Base-by-base conservation (phyloP, 2,329 filamentous ascomycete genomes). In the Colletotrichum shisoi region DNA sequence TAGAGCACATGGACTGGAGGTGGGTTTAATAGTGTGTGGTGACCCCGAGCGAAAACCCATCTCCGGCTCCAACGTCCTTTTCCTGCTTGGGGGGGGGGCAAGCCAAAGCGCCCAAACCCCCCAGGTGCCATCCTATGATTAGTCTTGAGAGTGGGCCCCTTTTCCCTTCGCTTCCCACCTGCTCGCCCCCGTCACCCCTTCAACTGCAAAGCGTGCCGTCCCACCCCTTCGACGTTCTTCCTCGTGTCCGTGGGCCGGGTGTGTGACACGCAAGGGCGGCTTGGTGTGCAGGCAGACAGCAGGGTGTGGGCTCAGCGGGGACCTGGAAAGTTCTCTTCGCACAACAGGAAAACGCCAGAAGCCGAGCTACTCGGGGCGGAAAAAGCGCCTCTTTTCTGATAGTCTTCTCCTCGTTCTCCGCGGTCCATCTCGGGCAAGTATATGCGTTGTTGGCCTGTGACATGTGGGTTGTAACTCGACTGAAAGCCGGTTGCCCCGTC, bases 121-220 rank as follows among this genome's bases (percentile, higher is more conserved):
- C 63, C 63, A 31, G 63, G 58, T 63, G 58, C 64, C 61, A 58
- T 67, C 48, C 64, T 67, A 64, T 67, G 61, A 64, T 64, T 67
- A 67, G 64, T 44, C 54, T 67, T 44, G 54, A 27, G 42, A 63
- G 48, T 59, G 48, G 46, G 31, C 31, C 54, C 27, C 59, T 40
- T n/a, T n/a, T 53, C 40, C 45, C 27, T 57, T 34, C 42, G 17
- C 58, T 44, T 46, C 46, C 27, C 40, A 44, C 44, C 53, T 52
- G 39, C 27, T 40, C 58, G 48, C 52, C 27, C 61, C 57, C 53
- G n/a, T 46, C 57, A 49, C 42, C 40, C 21, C 15, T 57, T 44
- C 24, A 52, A 37, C 31, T 27, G 49, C 57, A 51, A 34, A 24
- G 37, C 52, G 51, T 53, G 60, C 31, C 31, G 31, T 39, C 52